Evolutionary conservation across 1,284 basidiomycete species (phyloP), one percentile per base, ranked within the genome.

Genomic region (Puccinia novopanici): DNA sequence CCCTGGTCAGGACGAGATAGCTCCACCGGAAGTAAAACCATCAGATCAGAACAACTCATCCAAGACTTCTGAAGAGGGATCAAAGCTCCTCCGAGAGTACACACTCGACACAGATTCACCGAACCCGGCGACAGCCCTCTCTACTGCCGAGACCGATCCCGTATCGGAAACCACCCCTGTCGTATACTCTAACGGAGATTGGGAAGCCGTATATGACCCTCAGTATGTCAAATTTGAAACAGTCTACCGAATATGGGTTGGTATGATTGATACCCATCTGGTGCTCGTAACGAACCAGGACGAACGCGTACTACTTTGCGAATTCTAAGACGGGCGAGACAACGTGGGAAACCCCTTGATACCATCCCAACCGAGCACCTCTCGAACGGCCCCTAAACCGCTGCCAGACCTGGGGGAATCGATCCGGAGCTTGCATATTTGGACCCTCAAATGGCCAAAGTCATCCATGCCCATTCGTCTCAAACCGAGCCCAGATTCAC

Each of bases 341-440:
- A 3, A 78, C 76, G 9, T 78, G 76, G 76, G 42, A 34, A 40
- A 78, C 27, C 76, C 76, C 9, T 45, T 78, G n/a, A n/a, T 65
- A 1, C 73, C 59, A 9, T 6, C 73, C n/a, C n/a, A 42, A 48
- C 73, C 63, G n/a, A 54, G 52, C 30, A 6, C 40, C 45, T 42
- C 17, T 45, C 19, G 59, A 5, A 9, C 45, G 24, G 40, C 63
- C 1, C 19, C 63, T 68, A 8, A 65, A 22, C 37, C 73, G 24
- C 2, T 30, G 12, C 22, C 59, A 4, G 54, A 78, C 52, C 63
- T 71, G n/a, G 67, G 67, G 76, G 76, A 22, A 68, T 78, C 52
- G 65, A 78, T 45, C 76, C 76, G 8, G 76, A 78, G 59, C 67
- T 78, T 12, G 76, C 76, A 22, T 30, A 78, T 42, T 42, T 78